Conservation (phyloP, 2,329 filamentous ascomycete genomes). For the Exophiala sp. region DNA sequence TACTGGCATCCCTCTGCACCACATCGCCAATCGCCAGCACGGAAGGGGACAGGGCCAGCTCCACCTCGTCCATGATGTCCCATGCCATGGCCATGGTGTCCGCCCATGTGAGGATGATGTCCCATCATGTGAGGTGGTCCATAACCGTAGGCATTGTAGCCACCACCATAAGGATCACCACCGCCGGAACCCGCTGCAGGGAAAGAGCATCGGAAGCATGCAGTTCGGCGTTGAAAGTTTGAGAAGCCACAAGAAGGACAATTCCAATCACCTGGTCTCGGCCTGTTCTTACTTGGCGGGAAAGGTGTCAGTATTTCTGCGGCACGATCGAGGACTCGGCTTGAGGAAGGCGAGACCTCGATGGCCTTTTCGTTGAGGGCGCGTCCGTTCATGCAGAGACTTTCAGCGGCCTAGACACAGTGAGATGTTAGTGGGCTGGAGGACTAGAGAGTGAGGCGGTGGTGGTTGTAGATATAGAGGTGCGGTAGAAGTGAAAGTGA, state of each 20-base stretch:
- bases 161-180: slow-evolving; percentile 62
- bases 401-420: slow-evolving; percentile 75
- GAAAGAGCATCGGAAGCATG: slow-evolving; percentile 98
- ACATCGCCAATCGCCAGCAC: slow-evolving; percentile 98
- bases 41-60: slow-evolving; percentile 88
- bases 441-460: slow-evolving; percentile 54
- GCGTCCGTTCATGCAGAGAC: slow-evolving; percentile 97
- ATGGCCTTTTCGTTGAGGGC: slow-evolving; percentile 98
- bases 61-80: slow-evolving; percentile 59
- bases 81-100: slow-evolving; percentile 44
- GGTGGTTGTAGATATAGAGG: slow-evolving; percentile 6
- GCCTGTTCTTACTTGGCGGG: slow-evolving; percentile 96
- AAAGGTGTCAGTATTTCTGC: slow-evolving; percentile 96
- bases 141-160: slow-evolving; percentile 58
- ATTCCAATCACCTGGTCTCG: slow-evolving; percentile 96
- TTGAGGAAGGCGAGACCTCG: slow-evolving; percentile 96
- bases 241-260: slow-evolving; percentile 98
- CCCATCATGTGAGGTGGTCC: slow-evolving; percentile 75
- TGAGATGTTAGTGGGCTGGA: slow-evolving; percentile 9
- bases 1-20: slow-evolving; percentile 96
- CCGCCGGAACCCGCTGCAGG: slow-evolving; percentile 83
- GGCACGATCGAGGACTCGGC: slow-evolving; percentile 89
- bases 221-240: slow-evolving; percentile 97
- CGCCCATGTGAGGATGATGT: slow-evolving; percentile 61
- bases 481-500: slow-evolving; percentile 8